phyloP scores from a whole-genome alignment of 768 basidiomycete species.

The Paxillus involutus region DNA sequence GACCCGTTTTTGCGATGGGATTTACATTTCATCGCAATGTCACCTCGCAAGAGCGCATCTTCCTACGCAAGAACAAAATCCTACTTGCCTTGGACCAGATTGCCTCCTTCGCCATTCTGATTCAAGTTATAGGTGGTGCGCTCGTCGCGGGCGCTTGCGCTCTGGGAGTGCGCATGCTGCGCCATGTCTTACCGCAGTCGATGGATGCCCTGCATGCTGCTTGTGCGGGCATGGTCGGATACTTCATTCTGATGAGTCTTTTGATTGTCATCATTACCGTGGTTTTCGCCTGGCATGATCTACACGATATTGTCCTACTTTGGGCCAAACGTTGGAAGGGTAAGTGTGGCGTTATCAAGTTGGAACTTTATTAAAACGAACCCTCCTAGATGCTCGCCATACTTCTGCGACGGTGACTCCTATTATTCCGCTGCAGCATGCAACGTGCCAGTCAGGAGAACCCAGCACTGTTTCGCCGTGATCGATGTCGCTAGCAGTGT shows the following conservation, averaged over 20 bases:
- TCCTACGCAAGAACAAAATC: neutral
- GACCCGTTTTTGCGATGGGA: neutral
- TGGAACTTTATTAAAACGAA: neutral
- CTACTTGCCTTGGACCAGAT: neutral
- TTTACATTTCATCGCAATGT: neutral
- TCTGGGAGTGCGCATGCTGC: constrained; percentile 1
- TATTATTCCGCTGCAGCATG: neutral
- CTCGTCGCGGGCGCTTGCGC: neutral
- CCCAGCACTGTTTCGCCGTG: neutral
- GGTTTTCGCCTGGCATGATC: neutral
- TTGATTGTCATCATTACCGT: neutral
- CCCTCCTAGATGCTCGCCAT: neutral
- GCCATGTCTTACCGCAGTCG: neutral
- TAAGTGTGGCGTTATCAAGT: neutral
- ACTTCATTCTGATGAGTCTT: neutral
- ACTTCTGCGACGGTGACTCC: neutral
- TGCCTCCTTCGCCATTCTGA: neutral
- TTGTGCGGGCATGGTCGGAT: constrained; percentile 2
- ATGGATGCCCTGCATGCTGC: constrained; percentile 2
- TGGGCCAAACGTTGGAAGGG: neutral
- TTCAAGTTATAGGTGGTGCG: neutral
- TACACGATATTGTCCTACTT: neutral
- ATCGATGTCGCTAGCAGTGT: neutral
- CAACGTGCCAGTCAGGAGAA: neutral
- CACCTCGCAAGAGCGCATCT: neutral